Evolutionary conservation across 805 yeast species (phyloP), one percentile per base, ranked within the genome.

Genomic region (Cyberlindnera suaveolens): DNA sequence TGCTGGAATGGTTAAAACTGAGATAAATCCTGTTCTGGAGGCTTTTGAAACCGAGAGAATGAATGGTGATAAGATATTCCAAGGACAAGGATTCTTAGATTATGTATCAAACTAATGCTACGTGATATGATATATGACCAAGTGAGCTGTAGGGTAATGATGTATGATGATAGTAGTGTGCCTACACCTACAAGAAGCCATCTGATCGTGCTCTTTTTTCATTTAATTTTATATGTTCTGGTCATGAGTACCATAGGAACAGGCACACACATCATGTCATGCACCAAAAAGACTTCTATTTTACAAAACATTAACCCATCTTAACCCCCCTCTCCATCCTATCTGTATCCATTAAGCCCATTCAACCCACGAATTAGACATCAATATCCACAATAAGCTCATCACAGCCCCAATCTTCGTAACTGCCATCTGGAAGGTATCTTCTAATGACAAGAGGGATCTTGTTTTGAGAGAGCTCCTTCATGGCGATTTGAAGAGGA

Each of bases 331-430:
- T 23, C 27, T 41, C 26, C 37, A 36, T 16, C 14, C 18, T 36
- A 36, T 27, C n/a, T 19, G 32, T 38, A 16, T 19, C 31, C n/a
- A 14, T 40, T 8, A 26, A 29, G 32, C 11, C 26, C 34, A n/a
- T 60, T 67, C 79, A n/a, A 5, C 20, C 41, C 34, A 26, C 8
- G 17, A 3, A 58, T 41, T 40, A 57, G 41, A 58, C 57, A 45
- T 58, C 62, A 30, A 58, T 78, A 64, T 93, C 98, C 44, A 90
- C 86, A 61, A 93, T 90, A 60, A 93, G 76, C 68, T 93, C 99
- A 65, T 93, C 98, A 59, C 96, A 93, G 41, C 96, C 96, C 99
- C 99, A 93, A 63, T 93, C 99, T 68, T 93, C 99, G 59, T 80
- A 91, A 41, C 95, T 79, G 6, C 98, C 96, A 62, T 95, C 99